Base-by-base conservation (phyloP, 306 rosid genomes). In the Dryas octopetala region DNA sequence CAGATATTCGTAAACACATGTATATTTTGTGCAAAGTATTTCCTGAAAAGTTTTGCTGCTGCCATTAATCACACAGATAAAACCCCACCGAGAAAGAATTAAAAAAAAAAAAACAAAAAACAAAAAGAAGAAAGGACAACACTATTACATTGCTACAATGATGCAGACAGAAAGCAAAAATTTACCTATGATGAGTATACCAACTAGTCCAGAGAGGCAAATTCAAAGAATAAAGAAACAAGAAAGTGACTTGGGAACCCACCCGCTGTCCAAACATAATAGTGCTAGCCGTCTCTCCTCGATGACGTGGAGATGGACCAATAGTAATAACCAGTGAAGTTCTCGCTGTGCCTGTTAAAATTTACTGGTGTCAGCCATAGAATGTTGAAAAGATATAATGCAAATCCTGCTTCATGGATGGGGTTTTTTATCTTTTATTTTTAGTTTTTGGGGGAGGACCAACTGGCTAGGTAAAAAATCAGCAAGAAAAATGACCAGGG, bases 231-330 rank as follows among this genome's bases (percentile, higher is more conserved):
- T 49, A 63, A 50, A 66, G 14, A 48, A 76, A 69, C 23, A 75
- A 60, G 53, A 57, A 28, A 58, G 51, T 62, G 78, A 79, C 66
- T 66, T 70, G 10, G 67, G 61, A 81, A 83, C 93, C 59, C 79
- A 96, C 99, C 90, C 98, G 84, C 87, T 96, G 98, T 81, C 99
- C 99, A 79, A 96, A 96, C 97, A 86, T 89, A 83, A 96, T 90
- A 51, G 99, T 96, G 80, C 99, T 96, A 49, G 98, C 80, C 17
- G 99, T 96, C 88, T 96, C 99, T 85, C 98, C 99, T 85, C 98
- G 88, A 74, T 96, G 98, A 47, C 92, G 90, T 60, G 99, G 99
- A 63, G 99, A 96, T 7, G 99, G 99, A 62, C 99, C 97, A 66
- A 92, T 92, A 44, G 99, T 90, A 74, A 96, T 88, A 76, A 96